Percentiles rank a stretch among this genome's conserved stretches.
These are phyloP conservation scores for Kodamaea arcana DNA, from an alignment of 1,139 yeast species.

Conservation along the genomic window DNA sequence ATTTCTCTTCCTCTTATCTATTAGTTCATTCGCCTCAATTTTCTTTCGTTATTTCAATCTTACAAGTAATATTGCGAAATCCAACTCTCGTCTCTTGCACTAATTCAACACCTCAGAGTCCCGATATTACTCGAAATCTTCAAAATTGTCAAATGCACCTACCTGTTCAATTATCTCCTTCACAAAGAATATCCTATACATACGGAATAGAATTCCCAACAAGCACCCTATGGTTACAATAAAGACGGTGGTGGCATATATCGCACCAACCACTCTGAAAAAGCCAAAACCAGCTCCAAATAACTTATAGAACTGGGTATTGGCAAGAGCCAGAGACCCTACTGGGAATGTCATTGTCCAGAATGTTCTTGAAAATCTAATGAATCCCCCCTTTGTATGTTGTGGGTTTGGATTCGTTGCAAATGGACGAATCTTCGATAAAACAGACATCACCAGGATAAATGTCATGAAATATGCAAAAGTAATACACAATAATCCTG, in stretches of 20 bases:
- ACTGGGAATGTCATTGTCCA: conserved; percentile 92
- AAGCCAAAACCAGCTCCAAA: conserved; percentile 42
- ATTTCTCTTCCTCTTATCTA: too few species aligned
- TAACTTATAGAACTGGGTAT: conserved; percentile 44
- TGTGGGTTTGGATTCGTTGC: conserved; percentile 15
- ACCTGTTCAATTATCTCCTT: too few species aligned
- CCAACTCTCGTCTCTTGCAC: too few species aligned
- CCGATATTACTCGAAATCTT: too few species aligned
- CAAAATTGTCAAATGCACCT: too few species aligned
- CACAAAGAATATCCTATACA: not conserved
- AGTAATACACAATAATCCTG: conserved; percentile 14
- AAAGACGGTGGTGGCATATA: conserved; percentile 50
- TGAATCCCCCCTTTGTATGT: conserved; percentile 20
- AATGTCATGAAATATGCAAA: conserved; percentile 22
- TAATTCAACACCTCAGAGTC: too few species aligned
- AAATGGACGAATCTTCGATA: conserved; percentile 20
- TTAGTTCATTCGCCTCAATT: too few species aligned
- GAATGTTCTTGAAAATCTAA: conserved; percentile 57
- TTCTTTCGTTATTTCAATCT: too few species aligned
- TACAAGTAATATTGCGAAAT: too few species aligned
- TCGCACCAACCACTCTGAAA: conserved; percentile 58
- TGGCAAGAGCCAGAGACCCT: conserved; percentile 74
- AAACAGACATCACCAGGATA: conserved; percentile 15
- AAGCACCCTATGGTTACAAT: conserved; percentile 34
- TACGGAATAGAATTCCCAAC: conserved; percentile 20